A percentile compares a stretch with the other conserved stretches of the same genome.
Conservation (phyloP, 1,139 yeast genomes). For the Diutina mesorugosa region DNA sequence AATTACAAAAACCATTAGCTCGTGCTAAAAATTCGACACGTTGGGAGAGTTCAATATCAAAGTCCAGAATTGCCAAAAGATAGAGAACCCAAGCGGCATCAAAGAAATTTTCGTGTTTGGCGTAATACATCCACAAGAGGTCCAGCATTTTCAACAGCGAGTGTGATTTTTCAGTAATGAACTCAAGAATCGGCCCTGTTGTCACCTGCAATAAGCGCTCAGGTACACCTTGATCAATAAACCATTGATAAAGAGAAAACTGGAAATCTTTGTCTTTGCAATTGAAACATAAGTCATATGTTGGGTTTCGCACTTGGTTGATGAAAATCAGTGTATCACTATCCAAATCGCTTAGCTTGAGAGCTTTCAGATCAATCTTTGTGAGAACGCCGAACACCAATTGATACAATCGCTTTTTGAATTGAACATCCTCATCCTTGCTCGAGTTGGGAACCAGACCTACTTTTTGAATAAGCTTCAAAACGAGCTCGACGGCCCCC, state of each 20-base stretch:
- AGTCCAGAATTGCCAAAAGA: slow-evolving; percentile 61
- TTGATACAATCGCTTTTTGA: slow-evolving; percentile 42
- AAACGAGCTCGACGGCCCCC: slow-evolving; percentile 76
- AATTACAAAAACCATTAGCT: slow-evolving; percentile 87
- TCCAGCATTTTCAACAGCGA: slow-evolving; percentile 65
- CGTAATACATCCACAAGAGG: slow-evolving; percentile 79
- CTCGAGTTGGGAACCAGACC: slow-evolving; percentile 2
- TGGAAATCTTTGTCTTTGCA: slow-evolving; percentile 78
- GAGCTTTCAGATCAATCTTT: slow-evolving; percentile 56
- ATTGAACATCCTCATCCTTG: slow-evolving; percentile 17
- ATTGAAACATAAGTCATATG: slow-evolving; percentile 63
- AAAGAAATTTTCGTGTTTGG: slow-evolving; percentile 66
- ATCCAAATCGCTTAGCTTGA: slow-evolving; percentile 33
- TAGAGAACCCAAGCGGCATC: slow-evolving; percentile 78
- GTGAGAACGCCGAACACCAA: slow-evolving; percentile 64
- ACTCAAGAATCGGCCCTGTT: slow-evolving; percentile 70
- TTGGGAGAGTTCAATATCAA: slow-evolving; percentile 52
- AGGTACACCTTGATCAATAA: slow-evolving; percentile 62
- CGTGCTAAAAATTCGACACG: slow-evolving; percentile 84
- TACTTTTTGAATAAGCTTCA: slow-evolving; percentile 56
- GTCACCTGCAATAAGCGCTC: slow-evolving; percentile 68
- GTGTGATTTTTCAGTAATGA: slow-evolving; percentile 60
- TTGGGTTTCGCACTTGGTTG: slow-evolving; percentile 50
- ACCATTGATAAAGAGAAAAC: slow-evolving; percentile 88
- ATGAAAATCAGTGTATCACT: slow-evolving; percentile 16